phyloP scores from a whole-genome alignment of 2,329 filamentous ascomycete genomes.

The Pseudocercospora ulei region DNA sequence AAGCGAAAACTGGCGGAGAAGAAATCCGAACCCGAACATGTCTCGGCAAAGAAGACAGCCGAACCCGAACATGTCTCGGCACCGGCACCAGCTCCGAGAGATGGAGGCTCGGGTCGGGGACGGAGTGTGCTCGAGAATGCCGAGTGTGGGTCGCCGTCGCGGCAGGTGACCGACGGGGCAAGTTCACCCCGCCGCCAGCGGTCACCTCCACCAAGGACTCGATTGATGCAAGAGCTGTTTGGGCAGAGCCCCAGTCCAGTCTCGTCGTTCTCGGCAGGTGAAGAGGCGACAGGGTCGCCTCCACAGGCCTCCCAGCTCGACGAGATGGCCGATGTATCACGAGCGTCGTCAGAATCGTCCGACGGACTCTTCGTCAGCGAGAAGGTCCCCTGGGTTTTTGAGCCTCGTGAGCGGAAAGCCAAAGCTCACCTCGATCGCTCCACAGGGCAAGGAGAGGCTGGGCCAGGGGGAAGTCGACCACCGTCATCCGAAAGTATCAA shows the following conservation, averaged over 20 bases:
- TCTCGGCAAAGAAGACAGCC: not conserved
- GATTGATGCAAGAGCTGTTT: slow-evolving; percentile 1
- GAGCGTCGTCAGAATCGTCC: slow-evolving; percentile 4
- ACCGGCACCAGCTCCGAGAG: not conserved
- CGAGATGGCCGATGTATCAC: not conserved
- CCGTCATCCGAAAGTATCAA: not conserved
- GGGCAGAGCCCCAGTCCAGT: not conserved
- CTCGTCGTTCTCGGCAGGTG: not conserved
- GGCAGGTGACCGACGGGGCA: not conserved
- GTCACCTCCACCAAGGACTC: not conserved
- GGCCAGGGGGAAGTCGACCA: not conserved
- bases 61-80: not conserved
- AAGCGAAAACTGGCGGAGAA: not conserved
- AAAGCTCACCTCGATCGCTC: not conserved
- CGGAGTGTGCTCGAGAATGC: not conserved
- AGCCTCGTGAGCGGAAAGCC: not conserved
- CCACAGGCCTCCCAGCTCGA: not conserved
- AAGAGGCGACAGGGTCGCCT: not conserved
- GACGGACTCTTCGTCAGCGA: slow-evolving; percentile 5
- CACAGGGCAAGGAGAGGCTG: not conserved
- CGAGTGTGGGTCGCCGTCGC: not conserved
- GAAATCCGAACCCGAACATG: not conserved
- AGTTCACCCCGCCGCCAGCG: not conserved
- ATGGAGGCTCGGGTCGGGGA: not conserved
- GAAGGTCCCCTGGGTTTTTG: not conserved